phyloP scores from a whole-genome alignment of 1,139 yeast genomes.

The Sugiyamaella grinbergsii region DNA sequence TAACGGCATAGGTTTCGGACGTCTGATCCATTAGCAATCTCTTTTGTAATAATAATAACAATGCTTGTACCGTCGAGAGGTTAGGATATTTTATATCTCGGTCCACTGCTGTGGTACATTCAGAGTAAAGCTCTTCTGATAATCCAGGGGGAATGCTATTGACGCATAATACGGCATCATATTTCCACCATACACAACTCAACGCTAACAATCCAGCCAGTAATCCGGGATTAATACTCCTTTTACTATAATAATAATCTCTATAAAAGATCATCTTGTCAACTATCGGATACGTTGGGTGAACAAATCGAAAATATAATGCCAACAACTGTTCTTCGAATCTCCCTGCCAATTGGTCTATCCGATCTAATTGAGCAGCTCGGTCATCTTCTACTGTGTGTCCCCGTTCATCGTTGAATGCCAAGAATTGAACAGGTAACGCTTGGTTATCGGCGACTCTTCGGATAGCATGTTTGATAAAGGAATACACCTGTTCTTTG shows the following conservation, averaged over 20 bases:
- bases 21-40: conserved; percentile 41
- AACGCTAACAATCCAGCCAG: conserved; percentile 43
- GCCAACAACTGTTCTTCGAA: conserved; percentile 41
- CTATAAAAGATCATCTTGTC: conserved; percentile 41
- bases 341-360: conserved; percentile 32
- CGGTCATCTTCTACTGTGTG: conserved; percentile 28
- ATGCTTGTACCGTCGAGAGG: conserved; percentile 49
- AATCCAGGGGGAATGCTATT: conserved; percentile 40
- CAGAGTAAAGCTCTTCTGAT: conserved; percentile 37
- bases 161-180: conserved; percentile 42
- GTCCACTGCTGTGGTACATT: conserved; percentile 40
- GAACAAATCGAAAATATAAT: conserved; percentile 41
- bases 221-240: conserved; percentile 40
- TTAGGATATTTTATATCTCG: conserved; percentile 44
- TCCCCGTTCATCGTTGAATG: conserved; percentile 32
- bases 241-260: conserved; percentile 38
- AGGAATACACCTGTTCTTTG: conserved; percentile 33
- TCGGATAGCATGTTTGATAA: conserved; percentile 41
- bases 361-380: conserved; percentile 32
- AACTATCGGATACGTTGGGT: conserved; percentile 44
- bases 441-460: conserved; percentile 33
- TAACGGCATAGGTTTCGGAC: conserved; percentile 39
- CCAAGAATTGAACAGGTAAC: conserved; percentile 39
- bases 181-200: conserved; percentile 45
- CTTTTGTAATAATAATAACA: conserved; percentile 42